Base-by-base conservation (phyloP, 1,284 basidiomycete genomes). In the Cutaneotrichosporon mucoides region DNA sequence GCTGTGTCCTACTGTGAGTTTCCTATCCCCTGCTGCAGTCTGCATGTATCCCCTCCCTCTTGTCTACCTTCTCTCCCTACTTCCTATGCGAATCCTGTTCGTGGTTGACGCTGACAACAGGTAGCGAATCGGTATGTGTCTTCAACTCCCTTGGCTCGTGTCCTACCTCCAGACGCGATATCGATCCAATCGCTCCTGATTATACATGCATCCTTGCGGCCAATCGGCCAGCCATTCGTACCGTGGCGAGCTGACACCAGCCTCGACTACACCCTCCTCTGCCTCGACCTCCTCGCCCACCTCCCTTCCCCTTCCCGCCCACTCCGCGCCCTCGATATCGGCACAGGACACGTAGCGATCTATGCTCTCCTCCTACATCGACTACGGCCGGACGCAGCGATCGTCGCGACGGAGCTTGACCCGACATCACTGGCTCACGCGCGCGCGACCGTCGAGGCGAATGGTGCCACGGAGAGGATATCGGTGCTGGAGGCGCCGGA, bases 271-370 rank as follows among this genome's bases (percentile, higher is more conserved):
- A 73, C 87, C 24, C 77, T 86, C 15, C 82, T 88, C 84, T 80
- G 92, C 5, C 84, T 91, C 68, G 88, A 90, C 60, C 54, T 55
- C 2, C 54, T 49, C 35, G 16, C 37, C 36, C 41, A 55, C 37
- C 8, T 12, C 38, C 36, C 57, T 8, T 56, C 45, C 2, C 43
- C 44, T 8, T 56, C 45, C 2, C 43, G 44, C n/a, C 58, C 50
- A 0, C 55, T 79, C 0, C 65, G 70, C 33, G 79, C 79, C 2
- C 69, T 83, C n/a, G 82, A 83, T 61, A 77, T 83, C 44, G 94
- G 94, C 13, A 95, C 92, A 7, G 94, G 94, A 0, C 87, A 92
- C 7, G 89, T 90, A 0, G 89, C 86, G 0, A 92, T 98, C 63
- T 98, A 97, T 66, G 87, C 93, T 0, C 79, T 96, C 0, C 82